A percentile compares a stretch with the other conserved stretches of the same genome.
Evolutionary conservation across 257 asterid genomes (phyloP).

Genomic region (Paulownia fortunei): DNA sequence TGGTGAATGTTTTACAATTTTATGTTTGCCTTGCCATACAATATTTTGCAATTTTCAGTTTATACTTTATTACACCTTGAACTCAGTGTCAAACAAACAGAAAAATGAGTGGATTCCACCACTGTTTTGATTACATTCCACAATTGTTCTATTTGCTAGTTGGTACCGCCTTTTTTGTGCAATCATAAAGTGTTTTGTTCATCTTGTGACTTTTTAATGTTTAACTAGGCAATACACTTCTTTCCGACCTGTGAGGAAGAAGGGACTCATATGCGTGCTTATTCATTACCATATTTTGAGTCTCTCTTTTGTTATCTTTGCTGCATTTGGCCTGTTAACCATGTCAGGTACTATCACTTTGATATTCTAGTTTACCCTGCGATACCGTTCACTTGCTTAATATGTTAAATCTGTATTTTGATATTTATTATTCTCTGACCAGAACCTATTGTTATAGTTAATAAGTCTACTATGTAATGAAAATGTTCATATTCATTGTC

Average conservation of each 20-base stretch:
- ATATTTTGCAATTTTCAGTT: neutral
- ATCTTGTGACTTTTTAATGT: neutral
- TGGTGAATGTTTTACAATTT: neutral
- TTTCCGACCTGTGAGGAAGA: neutral
- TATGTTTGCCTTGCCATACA: neutral
- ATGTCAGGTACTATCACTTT: neutral
- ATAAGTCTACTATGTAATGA: neutral
- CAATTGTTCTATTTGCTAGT: neutral
- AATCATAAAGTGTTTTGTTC: neutral
- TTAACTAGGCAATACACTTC: neutral
- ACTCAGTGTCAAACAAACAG: neutral
- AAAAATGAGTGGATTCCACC: neutral
- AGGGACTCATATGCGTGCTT: neutral
- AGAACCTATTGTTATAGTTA: neutral
- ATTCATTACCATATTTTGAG: neutral
- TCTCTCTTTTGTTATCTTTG: neutral
- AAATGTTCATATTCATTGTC: neutral
- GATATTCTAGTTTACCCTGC: neutral
- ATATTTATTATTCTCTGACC: neutral
- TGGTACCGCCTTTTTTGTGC: neutral
- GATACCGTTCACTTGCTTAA: slow-evolving; percentile 10
- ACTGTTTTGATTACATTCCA: neutral
- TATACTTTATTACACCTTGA: neutral
- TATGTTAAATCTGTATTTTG: neutral
- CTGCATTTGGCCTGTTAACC: neutral